Evolutionary conservation across 176 grass and related monocot genomes (phyloP).

Genomic region (Lolium multiflorum): DNA sequence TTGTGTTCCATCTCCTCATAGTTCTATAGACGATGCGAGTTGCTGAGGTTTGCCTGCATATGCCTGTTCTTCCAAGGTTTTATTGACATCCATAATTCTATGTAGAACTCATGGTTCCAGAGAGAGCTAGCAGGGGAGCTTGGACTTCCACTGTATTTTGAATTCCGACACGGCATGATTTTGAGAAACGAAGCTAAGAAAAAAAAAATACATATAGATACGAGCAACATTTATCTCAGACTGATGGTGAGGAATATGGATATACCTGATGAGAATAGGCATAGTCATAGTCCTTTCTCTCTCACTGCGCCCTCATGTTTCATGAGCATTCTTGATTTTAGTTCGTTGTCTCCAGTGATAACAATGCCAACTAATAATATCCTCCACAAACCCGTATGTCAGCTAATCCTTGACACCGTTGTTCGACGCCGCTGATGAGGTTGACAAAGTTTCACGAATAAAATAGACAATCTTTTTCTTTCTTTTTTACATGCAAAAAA

Average conservation of each 20-base stretch:
- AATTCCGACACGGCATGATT: conserved; percentile 52
- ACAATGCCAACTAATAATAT: not conserved
- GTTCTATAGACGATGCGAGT: conserved; percentile 39
- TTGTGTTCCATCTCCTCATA: conserved; percentile 33
- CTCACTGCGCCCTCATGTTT: conserved; percentile 71
- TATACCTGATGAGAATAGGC: conserved; percentile 73
- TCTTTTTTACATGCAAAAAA: no score
- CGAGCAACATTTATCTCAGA: not conserved
- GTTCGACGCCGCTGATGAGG: no score
- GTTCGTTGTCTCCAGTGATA: conserved; percentile 57
- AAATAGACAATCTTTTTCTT: no score
- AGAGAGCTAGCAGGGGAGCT: conserved; percentile 52
- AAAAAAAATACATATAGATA: not conserved
- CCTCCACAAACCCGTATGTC: no score
- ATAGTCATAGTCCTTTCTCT: conserved; percentile 71
- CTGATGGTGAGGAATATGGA: not conserved
- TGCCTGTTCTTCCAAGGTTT: conserved; percentile 69
- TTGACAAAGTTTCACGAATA: no score
- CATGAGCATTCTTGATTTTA: conserved; percentile 71
- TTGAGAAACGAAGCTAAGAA: not conserved
- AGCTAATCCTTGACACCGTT: no score
- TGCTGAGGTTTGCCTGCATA: conserved; percentile 33
- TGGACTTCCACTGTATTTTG: conserved; percentile 45
- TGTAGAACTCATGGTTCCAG: conserved; percentile 50
- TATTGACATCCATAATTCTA: conserved; percentile 41